Evolutionary conservation across 441 rosid genomes (phyloP).

Genomic region (Viola pubescens): DNA sequence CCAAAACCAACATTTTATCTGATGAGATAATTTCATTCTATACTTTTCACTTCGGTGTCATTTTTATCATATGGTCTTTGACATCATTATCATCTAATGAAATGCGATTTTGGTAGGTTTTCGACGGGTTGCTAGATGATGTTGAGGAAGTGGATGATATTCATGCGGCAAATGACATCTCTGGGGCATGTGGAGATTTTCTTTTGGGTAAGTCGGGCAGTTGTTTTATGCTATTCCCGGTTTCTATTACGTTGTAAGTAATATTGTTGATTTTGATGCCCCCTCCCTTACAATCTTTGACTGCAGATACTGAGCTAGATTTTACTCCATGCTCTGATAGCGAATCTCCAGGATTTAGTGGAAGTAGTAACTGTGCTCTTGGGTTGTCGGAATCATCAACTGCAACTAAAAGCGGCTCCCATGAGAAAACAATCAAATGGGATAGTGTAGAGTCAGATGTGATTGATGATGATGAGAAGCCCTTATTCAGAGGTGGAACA

Average conservation of each 20-base stretch:
- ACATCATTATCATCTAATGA: constrained; percentile 10
- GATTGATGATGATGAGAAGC: constrained; percentile 42
- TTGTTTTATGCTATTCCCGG: constrained; percentile 6
- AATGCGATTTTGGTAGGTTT: constrained; percentile 45
- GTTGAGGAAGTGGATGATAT: constrained; percentile 67
- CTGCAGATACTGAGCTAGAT: constrained; percentile 54
- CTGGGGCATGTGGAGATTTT: constrained; percentile 44
- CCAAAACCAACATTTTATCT: neutral
- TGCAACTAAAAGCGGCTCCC: constrained; percentile 28
- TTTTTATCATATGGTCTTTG: constrained; percentile 3
- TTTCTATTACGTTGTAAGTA: neutral
- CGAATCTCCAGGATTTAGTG: constrained; percentile 59
- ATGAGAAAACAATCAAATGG: constrained; percentile 23
- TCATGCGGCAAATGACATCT: constrained; percentile 44
- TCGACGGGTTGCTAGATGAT: constrained; percentile 70
- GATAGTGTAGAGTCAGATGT: constrained; percentile 25
- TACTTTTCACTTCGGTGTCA: constrained; percentile 4
- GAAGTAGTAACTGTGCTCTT: constrained; percentile 37
- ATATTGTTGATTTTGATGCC: neutral
- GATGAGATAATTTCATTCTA: neutral
- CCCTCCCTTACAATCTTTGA: constrained; percentile 4
- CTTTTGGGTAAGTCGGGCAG: constrained; percentile 40
- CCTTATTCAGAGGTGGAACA: constrained; percentile 27
- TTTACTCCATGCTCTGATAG: constrained; percentile 41
- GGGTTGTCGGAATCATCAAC: constrained; percentile 49